Conservation (phyloP, 768 basidiomycete species). For the Coprinopsis cinerea region DNA sequence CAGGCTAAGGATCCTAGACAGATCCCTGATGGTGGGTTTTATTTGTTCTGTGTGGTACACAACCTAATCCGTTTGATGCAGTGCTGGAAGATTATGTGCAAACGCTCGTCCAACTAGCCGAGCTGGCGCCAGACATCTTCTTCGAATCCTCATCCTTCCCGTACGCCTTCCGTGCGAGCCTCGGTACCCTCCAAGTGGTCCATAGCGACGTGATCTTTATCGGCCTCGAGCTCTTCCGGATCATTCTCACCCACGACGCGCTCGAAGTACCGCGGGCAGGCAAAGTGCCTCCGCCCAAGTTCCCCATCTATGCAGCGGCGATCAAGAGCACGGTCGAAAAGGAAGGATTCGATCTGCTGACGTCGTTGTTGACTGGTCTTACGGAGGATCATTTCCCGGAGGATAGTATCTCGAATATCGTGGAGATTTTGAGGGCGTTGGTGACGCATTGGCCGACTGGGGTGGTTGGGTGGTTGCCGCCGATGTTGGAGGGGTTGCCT, state of each 20-base stretch:
- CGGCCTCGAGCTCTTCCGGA: constrained; percentile 74
- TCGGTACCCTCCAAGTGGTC: constrained; percentile 78
- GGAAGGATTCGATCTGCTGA: constrained; percentile 68
- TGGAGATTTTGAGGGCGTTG: constrained; percentile 71
- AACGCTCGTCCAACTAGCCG: constrained; percentile 63
- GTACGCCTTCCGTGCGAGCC: constrained; percentile 65
- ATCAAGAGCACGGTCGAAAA: constrained; percentile 59
- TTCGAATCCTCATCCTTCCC: constrained; percentile 77
- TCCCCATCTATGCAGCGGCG: constrained; percentile 51
- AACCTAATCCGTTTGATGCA: not conserved
- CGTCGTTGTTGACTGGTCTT: constrained; percentile 68
- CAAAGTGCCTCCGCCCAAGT: constrained; percentile 56
- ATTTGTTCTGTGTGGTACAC: not conserved
- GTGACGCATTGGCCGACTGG: constrained; percentile 62
- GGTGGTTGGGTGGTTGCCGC: constrained; percentile 66
- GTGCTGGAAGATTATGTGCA: constrained; percentile 95
- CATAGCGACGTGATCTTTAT: constrained; percentile 79
- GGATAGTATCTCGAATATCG: constrained; percentile 67
- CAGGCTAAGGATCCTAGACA: constrained; percentile 63
- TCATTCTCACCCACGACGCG: constrained; percentile 70
- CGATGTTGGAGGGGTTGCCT: constrained; percentile 67
- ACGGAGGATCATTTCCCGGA: constrained; percentile 88
- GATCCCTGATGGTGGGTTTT: constrained; percentile 81
- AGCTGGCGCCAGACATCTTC: constrained; percentile 66
- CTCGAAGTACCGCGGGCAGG: constrained; percentile 36